These are phyloP conservation scores for Ilex asprella DNA, from an alignment of 257 asterid genomes.

Conservation along the genomic window DNA sequence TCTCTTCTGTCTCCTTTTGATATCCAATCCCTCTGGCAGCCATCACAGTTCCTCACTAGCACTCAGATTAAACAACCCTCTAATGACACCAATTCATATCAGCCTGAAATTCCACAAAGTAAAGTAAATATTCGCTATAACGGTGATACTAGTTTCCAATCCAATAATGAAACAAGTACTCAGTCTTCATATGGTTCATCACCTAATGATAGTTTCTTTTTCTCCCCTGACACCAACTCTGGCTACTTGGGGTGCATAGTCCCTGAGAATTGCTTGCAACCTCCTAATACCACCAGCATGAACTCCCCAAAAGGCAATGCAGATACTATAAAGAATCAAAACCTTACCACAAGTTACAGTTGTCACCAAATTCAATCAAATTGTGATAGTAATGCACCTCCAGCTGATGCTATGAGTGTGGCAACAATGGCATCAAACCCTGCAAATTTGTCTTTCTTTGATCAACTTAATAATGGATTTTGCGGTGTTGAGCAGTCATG, in stretches of 20 bases:
- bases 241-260: slow-evolving; percentile 88
- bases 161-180: too few relatives aligned
- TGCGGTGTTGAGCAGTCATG: slow-evolving; percentile 37
- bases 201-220: too few relatives aligned
- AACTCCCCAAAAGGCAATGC: background rate
- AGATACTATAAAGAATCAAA: background rate
- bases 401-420: slow-evolving; percentile 9
- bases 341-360: slow-evolving; percentile 8
- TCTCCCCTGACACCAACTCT: slow-evolving; percentile 27
- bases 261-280: slow-evolving; percentile 70
- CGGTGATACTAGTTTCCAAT: too few relatives aligned
- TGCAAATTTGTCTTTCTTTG: slow-evolving; percentile 13
- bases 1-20: slow-evolving; percentile 36
- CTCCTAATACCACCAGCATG: slow-evolving; percentile 20
- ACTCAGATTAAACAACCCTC: slow-evolving; percentile 5
- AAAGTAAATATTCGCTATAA: background rate
- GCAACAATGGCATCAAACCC: slow-evolving; percentile 17
- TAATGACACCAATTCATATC: background rate
- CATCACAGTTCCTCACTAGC: too few relatives aligned
- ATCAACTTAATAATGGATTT: slow-evolving; percentile 17
- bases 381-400: slow-evolving; percentile 4
- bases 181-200: too few relatives aligned
- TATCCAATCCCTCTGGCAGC: slow-evolving; percentile 17
- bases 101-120: slow-evolving; percentile 11
- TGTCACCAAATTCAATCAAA: slow-evolving; percentile 12